Percentiles rank a stretch among this genome's conserved stretches.
Conservation (phyloP, 345 rosid species). For the Populus alba region DNA sequence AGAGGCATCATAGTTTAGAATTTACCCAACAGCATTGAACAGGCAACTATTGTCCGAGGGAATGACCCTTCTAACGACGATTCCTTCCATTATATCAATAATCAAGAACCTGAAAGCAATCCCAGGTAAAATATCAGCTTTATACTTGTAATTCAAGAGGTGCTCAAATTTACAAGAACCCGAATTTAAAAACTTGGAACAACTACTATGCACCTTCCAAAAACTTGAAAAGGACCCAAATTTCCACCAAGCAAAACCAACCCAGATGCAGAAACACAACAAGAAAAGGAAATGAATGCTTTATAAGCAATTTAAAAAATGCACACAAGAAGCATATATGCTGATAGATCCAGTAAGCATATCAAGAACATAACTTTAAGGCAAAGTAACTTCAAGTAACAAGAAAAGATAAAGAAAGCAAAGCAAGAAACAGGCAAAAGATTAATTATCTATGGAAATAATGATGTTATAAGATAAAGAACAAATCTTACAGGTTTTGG, state of each 20-base stretch:
- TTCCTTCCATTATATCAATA: conserved; percentile 47
- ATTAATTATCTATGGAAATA: not conserved
- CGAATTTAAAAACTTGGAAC: not conserved
- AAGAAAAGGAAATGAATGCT: not conserved
- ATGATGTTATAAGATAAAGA: not conserved
- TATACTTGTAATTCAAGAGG: not conserved
- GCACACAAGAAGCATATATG: not conserved
- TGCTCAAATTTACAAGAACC: not conserved
- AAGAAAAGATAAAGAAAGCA: not conserved
- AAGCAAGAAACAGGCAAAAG: not conserved
- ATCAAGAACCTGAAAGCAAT: conserved; percentile 9
- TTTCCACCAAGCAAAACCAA: not conserved
- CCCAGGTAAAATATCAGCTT: not conserved
- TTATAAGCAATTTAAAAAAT: not conserved
- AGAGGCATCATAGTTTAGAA: not conserved
- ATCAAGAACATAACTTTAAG: not conserved
- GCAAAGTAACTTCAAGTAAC: not conserved
- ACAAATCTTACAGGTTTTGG: not conserved
- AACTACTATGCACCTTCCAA: not conserved
- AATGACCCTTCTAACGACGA: conserved; percentile 74
- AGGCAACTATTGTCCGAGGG: conserved; percentile 98
- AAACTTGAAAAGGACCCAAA: not conserved
- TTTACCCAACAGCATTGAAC: conserved; percentile 88
- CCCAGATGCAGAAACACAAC: not conserved
- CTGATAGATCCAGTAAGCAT: not conserved